Conservation (phyloP, 2,329 filamentous ascomycete species). For the Ilyonectria robusta region DNA sequence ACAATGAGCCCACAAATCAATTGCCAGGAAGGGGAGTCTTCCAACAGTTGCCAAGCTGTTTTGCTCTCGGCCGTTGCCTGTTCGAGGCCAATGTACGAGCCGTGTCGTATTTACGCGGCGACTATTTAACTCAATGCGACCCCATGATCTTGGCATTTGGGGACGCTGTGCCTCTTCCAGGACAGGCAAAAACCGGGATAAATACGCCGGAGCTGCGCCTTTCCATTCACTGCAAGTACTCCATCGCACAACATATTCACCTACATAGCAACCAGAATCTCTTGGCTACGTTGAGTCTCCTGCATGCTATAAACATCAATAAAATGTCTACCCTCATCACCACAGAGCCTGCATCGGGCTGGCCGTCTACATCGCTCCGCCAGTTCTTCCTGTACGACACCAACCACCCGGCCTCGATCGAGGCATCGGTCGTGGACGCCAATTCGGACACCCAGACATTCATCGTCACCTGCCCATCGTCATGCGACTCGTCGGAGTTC, state of each 20-base stretch:
- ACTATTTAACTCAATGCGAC: constrained; percentile 1
- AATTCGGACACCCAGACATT: constrained; percentile 8
- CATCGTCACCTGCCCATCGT: constrained; percentile 34
- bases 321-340: constrained; percentile 1
- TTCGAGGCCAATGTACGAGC: not conserved
- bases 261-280: not conserved
- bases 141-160: not conserved
- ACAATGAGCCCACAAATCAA: not conserved
- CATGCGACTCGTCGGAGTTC: constrained; percentile 34
- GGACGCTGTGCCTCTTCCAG: no score
- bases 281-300: not conserved
- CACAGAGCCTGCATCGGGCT: constrained; percentile 19
- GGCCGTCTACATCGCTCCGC: constrained; percentile 28
- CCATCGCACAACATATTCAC: constrained; percentile 2
- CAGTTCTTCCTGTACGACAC: constrained; percentile 35
- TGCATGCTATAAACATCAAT: not conserved
- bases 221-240: not conserved
- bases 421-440: constrained; percentile 27
- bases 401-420: constrained; percentile 26
- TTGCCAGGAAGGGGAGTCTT: not conserved
- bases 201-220: not conserved
- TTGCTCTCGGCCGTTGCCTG: not conserved
- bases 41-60: not conserved
- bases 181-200: not conserved
- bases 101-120: not conserved